phyloP scores from a whole-genome alignment of 805 yeast species.

The Candida patagonica region DNA sequence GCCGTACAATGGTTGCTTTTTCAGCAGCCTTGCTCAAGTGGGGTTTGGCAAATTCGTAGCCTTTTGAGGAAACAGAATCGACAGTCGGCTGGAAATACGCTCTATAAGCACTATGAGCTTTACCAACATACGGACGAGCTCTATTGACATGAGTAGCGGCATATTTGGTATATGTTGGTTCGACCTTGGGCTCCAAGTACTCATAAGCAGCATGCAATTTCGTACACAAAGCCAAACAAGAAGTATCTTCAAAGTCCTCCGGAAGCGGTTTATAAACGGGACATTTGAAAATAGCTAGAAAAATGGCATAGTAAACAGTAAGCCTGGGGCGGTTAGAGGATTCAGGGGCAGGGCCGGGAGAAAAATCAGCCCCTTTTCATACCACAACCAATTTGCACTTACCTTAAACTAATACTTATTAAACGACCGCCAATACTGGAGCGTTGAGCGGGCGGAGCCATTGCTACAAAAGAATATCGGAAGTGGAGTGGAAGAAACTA shows the following conservation, averaged over 20 bases:
- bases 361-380: too few relatives aligned
- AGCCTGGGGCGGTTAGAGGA: too few relatives aligned
- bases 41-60: conserved; percentile 10
- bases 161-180: conserved; percentile 12
- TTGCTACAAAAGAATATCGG: too few relatives aligned
- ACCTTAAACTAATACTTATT: too few relatives aligned
- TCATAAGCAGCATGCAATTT: conserved; percentile 16
- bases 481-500: too few relatives aligned
- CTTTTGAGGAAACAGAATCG: conserved; percentile 1
- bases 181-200: conserved; percentile 12
- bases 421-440: too few relatives aligned
- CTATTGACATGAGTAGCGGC: conserved; percentile 10
- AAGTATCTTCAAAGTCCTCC: conserved; percentile 1
- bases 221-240: conserved; percentile 11
- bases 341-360: too few relatives aligned
- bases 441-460: too few relatives aligned
- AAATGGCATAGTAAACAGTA: conserved; percentile 21
- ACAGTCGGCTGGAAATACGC: conserved; percentile 10
- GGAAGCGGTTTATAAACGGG: conserved; percentile 10
- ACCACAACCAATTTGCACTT: too few relatives aligned
- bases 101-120: conserved; percentile 6
- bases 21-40: conserved; percentile 7
- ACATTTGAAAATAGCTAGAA: conserved; percentile 18
- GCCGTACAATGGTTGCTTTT: too few relatives aligned
- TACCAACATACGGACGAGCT: conserved; percentile 9